Conservation (phyloP, 352 stramenopile genomes). For the Globisporangium spinosum region DNA sequence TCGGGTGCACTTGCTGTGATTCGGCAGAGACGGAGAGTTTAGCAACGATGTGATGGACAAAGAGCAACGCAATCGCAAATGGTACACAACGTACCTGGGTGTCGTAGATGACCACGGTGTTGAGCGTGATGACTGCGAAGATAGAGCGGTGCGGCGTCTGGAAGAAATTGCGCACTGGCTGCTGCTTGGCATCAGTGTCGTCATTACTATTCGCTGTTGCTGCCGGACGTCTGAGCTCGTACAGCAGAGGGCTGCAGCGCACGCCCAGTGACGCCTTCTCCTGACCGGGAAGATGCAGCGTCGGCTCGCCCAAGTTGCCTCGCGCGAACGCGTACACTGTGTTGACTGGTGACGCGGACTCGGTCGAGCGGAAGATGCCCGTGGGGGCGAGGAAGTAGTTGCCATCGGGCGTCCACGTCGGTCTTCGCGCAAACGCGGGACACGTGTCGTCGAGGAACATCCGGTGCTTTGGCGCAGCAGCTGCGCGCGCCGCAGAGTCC, state of each 20-base stretch:
- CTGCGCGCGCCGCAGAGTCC: constrained; percentile 7
- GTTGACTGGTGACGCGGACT: constrained; percentile 45
- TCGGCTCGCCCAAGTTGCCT: constrained; percentile 89
- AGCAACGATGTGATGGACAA: neutral
- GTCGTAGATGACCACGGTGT: constrained; percentile 95
- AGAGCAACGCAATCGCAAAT: neutral
- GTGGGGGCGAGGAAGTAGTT: constrained; percentile 90
- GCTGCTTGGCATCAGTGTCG: neutral
- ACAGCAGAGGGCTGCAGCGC: constrained; percentile 92
- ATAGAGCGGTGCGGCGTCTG: constrained; percentile 80
- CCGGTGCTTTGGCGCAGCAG: constrained; percentile 47
- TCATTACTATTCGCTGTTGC: neutral
- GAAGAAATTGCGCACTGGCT: constrained; percentile 60
- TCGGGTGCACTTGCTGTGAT: constrained; percentile 65
- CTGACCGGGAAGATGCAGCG: constrained; percentile 89
- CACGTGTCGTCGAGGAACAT: constrained; percentile 94
- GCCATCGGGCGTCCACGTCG: constrained; percentile 91
- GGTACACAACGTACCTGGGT: constrained; percentile 67
- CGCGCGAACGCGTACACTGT: constrained; percentile 94
- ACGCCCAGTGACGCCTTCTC: constrained; percentile 92
- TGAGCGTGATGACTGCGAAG: constrained; percentile 93
- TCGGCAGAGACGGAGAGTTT: neutral
- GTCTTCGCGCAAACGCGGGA: constrained; percentile 92
- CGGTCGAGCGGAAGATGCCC: constrained; percentile 51
- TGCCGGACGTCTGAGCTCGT: constrained; percentile 55